These are phyloP conservation scores for Botrytis fabae DNA, from an alignment of 2,329 filamentous ascomycete genomes.

Conservation along the genomic window DNA sequence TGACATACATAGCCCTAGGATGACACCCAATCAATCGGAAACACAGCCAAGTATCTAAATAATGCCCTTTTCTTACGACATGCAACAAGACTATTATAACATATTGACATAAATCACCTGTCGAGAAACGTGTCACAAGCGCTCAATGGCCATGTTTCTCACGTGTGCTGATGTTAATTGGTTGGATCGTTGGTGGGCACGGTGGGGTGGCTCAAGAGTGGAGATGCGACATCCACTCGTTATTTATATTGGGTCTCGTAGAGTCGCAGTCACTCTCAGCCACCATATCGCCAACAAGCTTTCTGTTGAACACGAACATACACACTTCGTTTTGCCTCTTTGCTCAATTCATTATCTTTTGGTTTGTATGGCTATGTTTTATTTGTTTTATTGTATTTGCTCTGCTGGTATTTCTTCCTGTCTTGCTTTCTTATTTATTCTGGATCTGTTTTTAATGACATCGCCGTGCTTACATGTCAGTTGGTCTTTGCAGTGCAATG, in stretches of 20 bases:
- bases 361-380: not conserved
- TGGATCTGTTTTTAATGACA: not conserved
- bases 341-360: not conserved
- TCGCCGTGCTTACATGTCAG: not conserved
- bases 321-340: not conserved
- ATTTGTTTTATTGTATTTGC: not conserved
- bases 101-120: not conserved
- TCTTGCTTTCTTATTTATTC: not conserved
- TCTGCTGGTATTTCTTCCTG: not conserved
- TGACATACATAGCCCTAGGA: no score
- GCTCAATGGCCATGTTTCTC: conserved; percentile 7
- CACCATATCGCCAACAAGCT: not conserved
- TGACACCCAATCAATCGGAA: not conserved
- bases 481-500: not conserved
- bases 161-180: not conserved
- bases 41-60: conserved; percentile 2
- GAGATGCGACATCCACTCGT: not conserved
- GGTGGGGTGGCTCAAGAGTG: not conserved
- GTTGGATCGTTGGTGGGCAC: not conserved
- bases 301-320: not conserved
- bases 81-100: not conserved
- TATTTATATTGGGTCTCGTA: not conserved
- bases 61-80: not conserved
- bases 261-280: conserved; percentile 10
- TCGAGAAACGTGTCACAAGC: not conserved